Evolutionary conservation across 1,284 basidiomycete species (phyloP), one percentile per base, ranked within the genome.

Genomic region (Cryptococcus sp.): DNA sequence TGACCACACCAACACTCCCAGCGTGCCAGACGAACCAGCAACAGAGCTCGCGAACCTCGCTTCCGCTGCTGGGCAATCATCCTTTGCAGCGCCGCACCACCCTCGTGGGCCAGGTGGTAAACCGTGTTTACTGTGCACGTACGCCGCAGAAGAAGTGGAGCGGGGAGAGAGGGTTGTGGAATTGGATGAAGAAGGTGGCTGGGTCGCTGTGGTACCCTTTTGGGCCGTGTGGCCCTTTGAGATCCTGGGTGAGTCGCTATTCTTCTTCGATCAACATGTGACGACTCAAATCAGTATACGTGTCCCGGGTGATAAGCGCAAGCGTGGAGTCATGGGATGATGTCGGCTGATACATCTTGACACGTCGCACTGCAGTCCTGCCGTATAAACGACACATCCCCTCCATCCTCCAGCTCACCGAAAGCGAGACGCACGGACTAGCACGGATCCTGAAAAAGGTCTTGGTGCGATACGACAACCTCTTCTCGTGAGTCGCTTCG

Each of bases 161-260:
- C 78, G 82, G 5, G 79, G 82, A 49, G 83, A 85, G 19, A 84
- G 93, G 2, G 80, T 94, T 23, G 87, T 96, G 2, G 77, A 87
- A 38, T 27, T 67, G 5, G 70, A 60, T 62, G 82, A 84, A 74
- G 90, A 92, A 68, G 83, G 88, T 4, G 83, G 91, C 69, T 97
- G 93, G 85, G 82, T 91, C 5, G 91, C 88, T 0, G 73, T 97
- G 5, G 92, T 97, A 0, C 94, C 94, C 0, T 97, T 90, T 86
- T 97, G 94, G 94, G 94, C 93, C 1, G 85, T 87, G 31, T 98
- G 94, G 94, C 94, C 94, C 0, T 97, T 89, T 72, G 94, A 98
- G 76, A 82, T 90, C 16, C 80, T 97, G 60, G 77, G 89, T 90
- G 66, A 66, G 83, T 65, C 16, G 40, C 31, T 35, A 35, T 13